Percentiles rank a stretch among this genome's conserved stretches.
Evolutionary conservation across 1,139 yeast species (phyloP).

Genomic region (Pichia sp.): DNA sequence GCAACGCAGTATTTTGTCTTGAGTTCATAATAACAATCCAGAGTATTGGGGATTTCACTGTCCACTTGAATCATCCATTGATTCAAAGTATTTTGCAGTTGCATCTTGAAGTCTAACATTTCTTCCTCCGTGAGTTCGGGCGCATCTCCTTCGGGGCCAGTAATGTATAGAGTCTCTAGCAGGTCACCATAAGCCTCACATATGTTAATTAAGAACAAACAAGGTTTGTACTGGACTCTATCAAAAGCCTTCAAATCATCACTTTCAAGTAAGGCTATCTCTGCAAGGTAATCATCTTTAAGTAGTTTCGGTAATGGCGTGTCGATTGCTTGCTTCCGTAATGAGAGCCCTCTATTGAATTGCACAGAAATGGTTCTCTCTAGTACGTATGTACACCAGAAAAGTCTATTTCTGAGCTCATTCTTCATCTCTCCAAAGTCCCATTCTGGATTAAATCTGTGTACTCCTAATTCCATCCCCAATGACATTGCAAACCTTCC

Average conservation of each 20-base stretch:
- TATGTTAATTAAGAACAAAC: slow-evolving; percentile 16
- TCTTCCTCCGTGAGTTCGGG: slow-evolving; percentile 14
- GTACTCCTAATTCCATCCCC: slow-evolving; percentile 23
- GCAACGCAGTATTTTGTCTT: slow-evolving; percentile 16
- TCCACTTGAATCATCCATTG: slow-evolving; percentile 17
- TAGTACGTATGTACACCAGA: slow-evolving; percentile 20
- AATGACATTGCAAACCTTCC: slow-evolving; percentile 20
- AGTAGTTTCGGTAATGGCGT: slow-evolving; percentile 18
- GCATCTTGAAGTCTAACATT: slow-evolving; percentile 7
- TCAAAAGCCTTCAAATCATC: slow-evolving; percentile 8
- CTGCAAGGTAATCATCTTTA: slow-evolving; percentile 15
- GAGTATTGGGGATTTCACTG: slow-evolving; percentile 13
- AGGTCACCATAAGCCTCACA: slow-evolving; percentile 20
- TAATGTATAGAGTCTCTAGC: slow-evolving; percentile 18
- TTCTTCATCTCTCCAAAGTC: slow-evolving; percentile 18
- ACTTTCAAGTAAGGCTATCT: neutral
- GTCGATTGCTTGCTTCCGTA: slow-evolving; percentile 21
- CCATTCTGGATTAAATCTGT: slow-evolving; percentile 22
- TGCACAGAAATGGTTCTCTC: slow-evolving; percentile 21
- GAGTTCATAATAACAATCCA: slow-evolving; percentile 15
- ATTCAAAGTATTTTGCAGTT: slow-evolving; percentile 12
- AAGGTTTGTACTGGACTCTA: slow-evolving; percentile 17
- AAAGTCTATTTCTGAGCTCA: slow-evolving; percentile 20
- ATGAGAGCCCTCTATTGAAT: slow-evolving; percentile 18
- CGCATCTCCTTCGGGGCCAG: slow-evolving; percentile 12